Evolutionary conservation across 2,329 filamentous ascomycete species (phyloP).

Genomic region (Bipolaris oryzae): DNA sequence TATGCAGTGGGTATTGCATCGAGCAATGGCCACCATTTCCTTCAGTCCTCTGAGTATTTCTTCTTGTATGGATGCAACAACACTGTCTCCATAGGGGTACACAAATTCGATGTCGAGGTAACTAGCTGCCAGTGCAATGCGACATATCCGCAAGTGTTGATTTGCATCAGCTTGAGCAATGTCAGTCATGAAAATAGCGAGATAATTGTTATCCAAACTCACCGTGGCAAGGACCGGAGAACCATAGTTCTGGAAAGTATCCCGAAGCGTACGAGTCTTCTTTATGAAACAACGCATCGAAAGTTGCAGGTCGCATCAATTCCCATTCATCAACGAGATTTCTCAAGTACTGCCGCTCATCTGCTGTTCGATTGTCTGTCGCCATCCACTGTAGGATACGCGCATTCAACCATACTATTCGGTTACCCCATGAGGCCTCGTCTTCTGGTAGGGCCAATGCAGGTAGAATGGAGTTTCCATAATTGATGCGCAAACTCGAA

Average conservation of each 20-base stretch:
- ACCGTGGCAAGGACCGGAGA: slow-evolving; percentile 23
- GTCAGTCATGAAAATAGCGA: not conserved
- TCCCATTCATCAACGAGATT: slow-evolving; percentile 29
- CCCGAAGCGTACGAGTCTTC: not conserved
- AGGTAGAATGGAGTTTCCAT: slow-evolving; percentile 14
- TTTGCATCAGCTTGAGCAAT: slow-evolving; percentile 21
- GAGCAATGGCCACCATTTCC: slow-evolving; percentile 25
- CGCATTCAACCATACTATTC: slow-evolving; percentile 26
- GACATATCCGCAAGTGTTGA: slow-evolving; percentile 25
- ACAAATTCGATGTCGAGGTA: slow-evolving; percentile 2
- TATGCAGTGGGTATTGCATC: slow-evolving; percentile 20
- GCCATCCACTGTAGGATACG: slow-evolving; percentile 24
- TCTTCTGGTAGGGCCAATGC: slow-evolving; percentile 10
- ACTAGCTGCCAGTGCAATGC: slow-evolving; percentile 17
- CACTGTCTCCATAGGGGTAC: not conserved
- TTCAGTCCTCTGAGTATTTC: slow-evolving; percentile 17
- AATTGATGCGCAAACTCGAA: slow-evolving; percentile 20
- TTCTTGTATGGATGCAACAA: not conserved
- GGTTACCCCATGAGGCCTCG: slow-evolving; percentile 24
- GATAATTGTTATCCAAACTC: not conserved
- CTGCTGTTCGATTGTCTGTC: slow-evolving; percentile 1
- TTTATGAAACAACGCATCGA: slow-evolving; percentile 23
- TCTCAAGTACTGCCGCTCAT: slow-evolving; percentile 19
- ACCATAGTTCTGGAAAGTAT: slow-evolving; percentile 26
- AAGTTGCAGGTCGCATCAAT: slow-evolving; percentile 17